Base-by-base conservation (phyloP, 495 filamentous ascomycete genomes). In the Hypoxylon intermedium region DNA sequence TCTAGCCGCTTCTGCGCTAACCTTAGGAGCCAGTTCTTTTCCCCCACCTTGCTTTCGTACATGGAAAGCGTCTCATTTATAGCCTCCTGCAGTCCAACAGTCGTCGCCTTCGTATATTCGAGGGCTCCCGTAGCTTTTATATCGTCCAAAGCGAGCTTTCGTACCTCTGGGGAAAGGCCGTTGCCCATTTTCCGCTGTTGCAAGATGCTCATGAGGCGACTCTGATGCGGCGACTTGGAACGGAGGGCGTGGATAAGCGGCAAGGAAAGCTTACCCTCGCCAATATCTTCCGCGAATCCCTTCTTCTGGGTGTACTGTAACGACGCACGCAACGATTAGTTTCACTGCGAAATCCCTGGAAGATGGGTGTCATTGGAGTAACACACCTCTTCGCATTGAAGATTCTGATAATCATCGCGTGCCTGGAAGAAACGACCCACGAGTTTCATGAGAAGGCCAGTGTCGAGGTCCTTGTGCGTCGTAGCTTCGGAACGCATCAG, bases 351-450 rank as follows among this genome's bases (percentile, higher is more conserved):
- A n/a, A 37, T 2, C 34, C 2, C 34, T 6, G n/a, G 6, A 2
- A 37, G 24, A 26, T 26, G n/a, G 12, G n/a, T n/a, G n/a, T n/a
- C 12, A 15, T 34, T 34, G 5, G 31, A 12, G n/a, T 5, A 37
- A 37, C 34, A 4, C 6, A 37, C 34, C 34, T 37, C 12, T 37
- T 37, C 34, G 34, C 34, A 37, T 37, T 15, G 34, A 15, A 77
- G 68, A 26, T 79, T 77, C 43, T 63, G 37, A 38, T 77, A 77
- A 34, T 77, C 74, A 58, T 79, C 75, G 0, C 75, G 67, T 16
- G 75, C 68, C 18, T 77, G 75, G 51, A 72, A 77, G 34, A 58
- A 71, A 0, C 63, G 61, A 1, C 75, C 74, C 0, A 78, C 28
- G 0, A 65, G 49, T 2, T 26, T 51, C n/a, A 58, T 58, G 6